Evolutionary conservation across 495 filamentous ascomycete species (phyloP).

Genomic region (Penicillium tannophilum): DNA sequence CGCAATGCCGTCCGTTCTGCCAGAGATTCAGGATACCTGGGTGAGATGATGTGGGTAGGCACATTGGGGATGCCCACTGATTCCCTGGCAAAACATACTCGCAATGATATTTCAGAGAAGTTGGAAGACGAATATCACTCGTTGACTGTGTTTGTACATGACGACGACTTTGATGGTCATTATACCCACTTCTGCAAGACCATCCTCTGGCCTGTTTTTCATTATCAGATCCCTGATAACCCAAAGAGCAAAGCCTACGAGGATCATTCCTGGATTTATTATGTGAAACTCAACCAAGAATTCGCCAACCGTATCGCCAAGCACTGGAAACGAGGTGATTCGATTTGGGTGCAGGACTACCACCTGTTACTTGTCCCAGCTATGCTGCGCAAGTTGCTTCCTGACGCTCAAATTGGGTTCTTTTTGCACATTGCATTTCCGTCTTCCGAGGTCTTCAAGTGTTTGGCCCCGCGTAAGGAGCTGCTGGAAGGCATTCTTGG

Average conservation of each 20-base stretch:
- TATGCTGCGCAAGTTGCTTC: constrained; percentile 83
- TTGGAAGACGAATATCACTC: constrained; percentile 79
- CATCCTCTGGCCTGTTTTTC: constrained; percentile 88
- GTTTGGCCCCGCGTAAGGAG: constrained; percentile 78
- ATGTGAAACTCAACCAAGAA: constrained; percentile 84
- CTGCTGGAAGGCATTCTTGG: constrained; percentile 89
- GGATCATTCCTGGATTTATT: constrained; percentile 94
- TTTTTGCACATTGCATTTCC: constrained; percentile 95
- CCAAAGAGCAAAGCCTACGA: constrained; percentile 97
- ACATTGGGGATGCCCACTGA: constrained; percentile 92
- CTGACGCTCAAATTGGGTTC: constrained; percentile 91
- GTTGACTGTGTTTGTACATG: constrained; percentile 77
- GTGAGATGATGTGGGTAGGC: constrained; percentile 82
- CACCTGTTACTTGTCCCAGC: constrained; percentile 87
- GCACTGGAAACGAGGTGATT: constrained; percentile 88
- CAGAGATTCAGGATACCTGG: constrained; percentile 59
- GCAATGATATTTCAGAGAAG: constrained; percentile 75
- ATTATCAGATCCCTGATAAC: constrained; percentile 95
- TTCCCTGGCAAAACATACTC: constrained; percentile 66
- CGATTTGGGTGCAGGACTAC: constrained; percentile 94
- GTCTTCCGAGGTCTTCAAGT: constrained; percentile 92
- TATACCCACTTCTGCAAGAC: constrained; percentile 94
- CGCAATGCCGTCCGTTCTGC: constrained; percentile 83
- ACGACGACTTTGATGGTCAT: constrained; percentile 88
- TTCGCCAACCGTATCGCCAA: constrained; percentile 87